Base-by-base conservation (phyloP, 139 green algal genomes). In the Picochlorum sp. region DNA sequence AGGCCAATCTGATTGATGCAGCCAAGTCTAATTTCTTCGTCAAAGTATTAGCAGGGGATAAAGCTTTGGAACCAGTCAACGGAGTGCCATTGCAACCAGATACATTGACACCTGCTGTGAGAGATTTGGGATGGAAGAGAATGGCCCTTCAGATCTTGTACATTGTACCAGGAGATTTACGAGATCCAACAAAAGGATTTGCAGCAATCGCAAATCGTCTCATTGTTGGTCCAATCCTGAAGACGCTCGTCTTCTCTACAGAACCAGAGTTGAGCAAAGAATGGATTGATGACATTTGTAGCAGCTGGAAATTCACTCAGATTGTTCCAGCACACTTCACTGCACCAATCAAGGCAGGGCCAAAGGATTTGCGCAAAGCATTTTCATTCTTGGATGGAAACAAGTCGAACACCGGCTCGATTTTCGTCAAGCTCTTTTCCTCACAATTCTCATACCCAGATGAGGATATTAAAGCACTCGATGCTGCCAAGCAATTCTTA, bases 61-160 rank as follows among this genome's bases (percentile, higher is more conserved):
- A 56, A 60, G 71, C 71, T 18, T 26, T 56, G 0, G 50, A 71
- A 59, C 65, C 71, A 3, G 65, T 78, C 8, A 56, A 59, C n/a
- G 71, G 60, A 32, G 71, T 78, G 21, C 71, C 71, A 34, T 60
- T 78, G n/a, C 44, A 66, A 41, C 71, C 71, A 7, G 67, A 37
- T 34, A 64, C 72, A 64, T 51, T 74, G 26, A 78, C 71, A 28
- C 24, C 71, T 26, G 72, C 69, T 21, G 76, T 69, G 44, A 16
- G 24, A 54, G 49, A 70, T 16, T 57, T 79, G 28, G 92, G 90
- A 7, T 98, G 92, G 92, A 71, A 80, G 28, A 83, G 92, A 49
- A 97, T 95, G 85, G 79, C 77, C 3, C 74, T 97, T 59, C 86
- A 95, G 73, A 88, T 97, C 26, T 74, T 97, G 9, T 98, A 92